These are phyloP conservation scores for Neurospora sp. DNA, from an alignment of 495 filamentous ascomycete genomes.

Conservation along the genomic window DNA sequence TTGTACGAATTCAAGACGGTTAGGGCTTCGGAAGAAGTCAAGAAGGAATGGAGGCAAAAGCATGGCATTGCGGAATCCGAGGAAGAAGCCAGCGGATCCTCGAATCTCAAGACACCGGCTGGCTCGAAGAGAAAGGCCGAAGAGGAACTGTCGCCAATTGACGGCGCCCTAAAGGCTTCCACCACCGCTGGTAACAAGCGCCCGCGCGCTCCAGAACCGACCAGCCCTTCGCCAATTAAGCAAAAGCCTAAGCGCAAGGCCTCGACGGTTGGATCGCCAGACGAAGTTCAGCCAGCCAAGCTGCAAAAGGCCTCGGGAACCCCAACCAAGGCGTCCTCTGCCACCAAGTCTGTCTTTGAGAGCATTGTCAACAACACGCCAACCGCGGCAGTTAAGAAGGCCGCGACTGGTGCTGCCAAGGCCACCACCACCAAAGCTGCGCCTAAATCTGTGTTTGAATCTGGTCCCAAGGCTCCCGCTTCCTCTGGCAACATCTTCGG, in stretches of 20 bases:
- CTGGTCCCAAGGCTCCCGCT: conserved; percentile 11
- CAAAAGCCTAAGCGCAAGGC: conserved; percentile 39
- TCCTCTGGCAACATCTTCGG: conserved; percentile 48
- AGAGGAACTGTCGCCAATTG: conserved; percentile 28
- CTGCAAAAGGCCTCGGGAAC: conserved; percentile 40
- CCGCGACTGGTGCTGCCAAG: conserved; percentile 14
- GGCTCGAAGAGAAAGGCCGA: conserved; percentile 37
- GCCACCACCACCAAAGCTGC: conserved; percentile 11
- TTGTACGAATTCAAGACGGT: conserved; percentile 45
- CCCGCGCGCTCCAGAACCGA: conserved; percentile 21
- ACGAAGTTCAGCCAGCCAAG: conserved; percentile 50
- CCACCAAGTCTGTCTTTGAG: conserved; percentile 36
- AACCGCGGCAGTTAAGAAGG: conserved; percentile 19
- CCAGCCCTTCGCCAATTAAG: conserved; percentile 14
- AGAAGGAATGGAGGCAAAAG: conserved; percentile 39
- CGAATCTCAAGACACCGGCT: conserved; percentile 11
- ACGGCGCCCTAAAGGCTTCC: conserved; percentile 23
- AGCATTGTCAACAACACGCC: conserved; percentile 31
- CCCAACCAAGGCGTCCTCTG: conserved; percentile 31
- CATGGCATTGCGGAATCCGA: conserved; percentile 32
- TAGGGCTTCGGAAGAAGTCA: conserved; percentile 35
- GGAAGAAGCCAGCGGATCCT: conserved; percentile 14
- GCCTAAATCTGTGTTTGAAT: conserved; percentile 19
- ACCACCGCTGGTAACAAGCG: conserved; percentile 35
- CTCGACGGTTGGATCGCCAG: conserved; percentile 28